phyloP scores from a whole-genome alignment of 2,329 filamentous ascomycete species.

The Dactylonectria estremocensis region DNA sequence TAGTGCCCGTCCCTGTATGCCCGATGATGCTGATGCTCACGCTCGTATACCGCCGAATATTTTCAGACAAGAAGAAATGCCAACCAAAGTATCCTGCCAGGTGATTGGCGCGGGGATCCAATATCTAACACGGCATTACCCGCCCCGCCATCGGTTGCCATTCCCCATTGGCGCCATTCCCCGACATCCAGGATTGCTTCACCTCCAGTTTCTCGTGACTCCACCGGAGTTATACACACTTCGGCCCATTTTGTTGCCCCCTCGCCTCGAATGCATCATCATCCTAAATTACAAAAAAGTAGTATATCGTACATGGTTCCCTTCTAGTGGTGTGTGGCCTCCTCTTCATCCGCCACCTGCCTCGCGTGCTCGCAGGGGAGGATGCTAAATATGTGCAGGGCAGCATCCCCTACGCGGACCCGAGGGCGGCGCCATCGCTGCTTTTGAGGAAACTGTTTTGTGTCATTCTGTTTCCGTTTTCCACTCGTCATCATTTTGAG shows the following conservation, averaged over 20 bases:
- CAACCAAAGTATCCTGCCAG: slow-evolving; percentile 37
- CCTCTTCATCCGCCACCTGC: background rate
- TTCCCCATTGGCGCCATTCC: slow-evolving; percentile 21
- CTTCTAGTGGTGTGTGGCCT: slow-evolving; percentile 1
- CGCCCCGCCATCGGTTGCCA: slow-evolving; percentile 21
- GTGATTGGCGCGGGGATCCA: slow-evolving; percentile 41
- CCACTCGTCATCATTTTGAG: background rate
- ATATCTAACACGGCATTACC: slow-evolving; percentile 33
- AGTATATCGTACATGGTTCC: slow-evolving; percentile 48
- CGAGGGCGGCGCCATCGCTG: background rate
- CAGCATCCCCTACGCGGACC: background rate
- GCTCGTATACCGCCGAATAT: slow-evolving; percentile 35
- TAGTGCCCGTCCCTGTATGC: slow-evolving; percentile 30
- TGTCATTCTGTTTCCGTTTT: slow-evolving; percentile 1
- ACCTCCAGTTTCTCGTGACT: slow-evolving; percentile 16
- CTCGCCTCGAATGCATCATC: slow-evolving; percentile 29
- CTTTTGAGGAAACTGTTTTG: background rate
- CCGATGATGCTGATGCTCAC: slow-evolving; percentile 31
- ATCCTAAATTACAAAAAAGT: slow-evolving; percentile 48
- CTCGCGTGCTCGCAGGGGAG: background rate
- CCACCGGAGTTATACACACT: slow-evolving; percentile 32
- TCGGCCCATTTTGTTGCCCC: slow-evolving; percentile 11
- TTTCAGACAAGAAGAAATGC: slow-evolving; percentile 37
- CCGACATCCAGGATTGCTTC: slow-evolving; percentile 13
- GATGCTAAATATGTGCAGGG: slow-evolving; percentile 1